phyloP scores from a whole-genome alignment of 2,329 filamentous ascomycete species.

The Xenoacremonium recifei region DNA sequence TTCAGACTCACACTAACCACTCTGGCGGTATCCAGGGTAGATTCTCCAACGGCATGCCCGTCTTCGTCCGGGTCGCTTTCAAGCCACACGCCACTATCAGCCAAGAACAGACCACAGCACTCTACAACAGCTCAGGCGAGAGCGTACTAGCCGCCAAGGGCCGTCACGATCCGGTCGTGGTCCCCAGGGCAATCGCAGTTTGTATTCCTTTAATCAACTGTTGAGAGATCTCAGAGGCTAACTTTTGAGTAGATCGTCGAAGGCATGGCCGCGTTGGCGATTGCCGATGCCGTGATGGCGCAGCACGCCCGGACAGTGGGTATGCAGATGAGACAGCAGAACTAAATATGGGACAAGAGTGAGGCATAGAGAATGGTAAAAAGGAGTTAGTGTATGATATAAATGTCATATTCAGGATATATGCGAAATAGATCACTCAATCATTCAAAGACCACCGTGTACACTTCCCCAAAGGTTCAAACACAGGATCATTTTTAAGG shows the following conservation, averaged over 20 bases:
- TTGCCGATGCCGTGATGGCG: constrained; percentile 84
- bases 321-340: constrained; percentile 15
- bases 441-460: too few species aligned
- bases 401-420: too few species aligned
- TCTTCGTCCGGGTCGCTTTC: constrained; percentile 95
- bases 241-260: constrained; percentile 87
- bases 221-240: too few species aligned
- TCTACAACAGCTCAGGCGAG: constrained; percentile 68
- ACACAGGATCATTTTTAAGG: too few species aligned
- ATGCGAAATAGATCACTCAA: too few species aligned
- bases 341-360: not conserved
- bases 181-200: constrained; percentile 84
- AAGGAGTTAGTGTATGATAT: not conserved
- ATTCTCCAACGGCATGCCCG: constrained; percentile 87
- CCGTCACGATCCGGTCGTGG: constrained; percentile 89
- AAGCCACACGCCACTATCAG: constrained; percentile 93
- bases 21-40: constrained; percentile 93
- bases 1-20: constrained; percentile 84
- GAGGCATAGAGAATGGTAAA: constrained; percentile 1
- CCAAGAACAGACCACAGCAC: constrained; percentile 79
- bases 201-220: too few species aligned
- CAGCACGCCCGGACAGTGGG: constrained; percentile 64
- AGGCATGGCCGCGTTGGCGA: constrained; percentile 82
- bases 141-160: constrained; percentile 89
- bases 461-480: too few species aligned